phyloP scores from a whole-genome alignment of 495 filamentous ascomycete genomes.

The Penicillium odoratum region DNA sequence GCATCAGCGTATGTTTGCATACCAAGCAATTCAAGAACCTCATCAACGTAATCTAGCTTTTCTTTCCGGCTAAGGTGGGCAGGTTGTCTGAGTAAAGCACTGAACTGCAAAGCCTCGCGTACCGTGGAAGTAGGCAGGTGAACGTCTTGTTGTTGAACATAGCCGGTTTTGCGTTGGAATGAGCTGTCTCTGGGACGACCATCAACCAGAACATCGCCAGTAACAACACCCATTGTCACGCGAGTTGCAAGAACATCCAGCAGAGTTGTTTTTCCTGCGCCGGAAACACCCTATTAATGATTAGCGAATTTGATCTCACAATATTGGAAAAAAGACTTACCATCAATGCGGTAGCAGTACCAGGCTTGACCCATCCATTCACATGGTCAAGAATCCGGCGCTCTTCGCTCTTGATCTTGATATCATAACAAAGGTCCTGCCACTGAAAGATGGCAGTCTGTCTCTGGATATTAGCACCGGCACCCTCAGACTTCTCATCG shows the following conservation, averaged over 20 bases:
- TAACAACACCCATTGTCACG: slow-evolving; percentile 49
- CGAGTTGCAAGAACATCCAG: slow-evolving; percentile 60
- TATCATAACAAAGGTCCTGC: slow-evolving; percentile 69
- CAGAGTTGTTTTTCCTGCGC: slow-evolving; percentile 67
- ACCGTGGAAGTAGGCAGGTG: slow-evolving; percentile 85
- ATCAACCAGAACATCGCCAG: slow-evolving; percentile 54
- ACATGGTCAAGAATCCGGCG: slow-evolving; percentile 62
- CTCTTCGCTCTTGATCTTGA: slow-evolving; percentile 59
- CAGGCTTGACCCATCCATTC: slow-evolving; percentile 66
- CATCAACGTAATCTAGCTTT: slow-evolving; percentile 51
- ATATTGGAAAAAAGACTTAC: background rate
- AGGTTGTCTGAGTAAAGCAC: slow-evolving; percentile 81
- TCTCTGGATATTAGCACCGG: slow-evolving; percentile 24
- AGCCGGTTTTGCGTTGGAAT: slow-evolving; percentile 90
- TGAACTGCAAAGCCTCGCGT: slow-evolving; percentile 78
- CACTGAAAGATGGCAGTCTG: slow-evolving; percentile 68
- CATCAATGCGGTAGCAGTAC: slow-evolving; percentile 66
- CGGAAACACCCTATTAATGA: slow-evolving; percentile 46
- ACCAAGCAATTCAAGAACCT: slow-evolving; percentile 49
- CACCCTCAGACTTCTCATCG: slow-evolving; percentile 17
- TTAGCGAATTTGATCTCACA: background rate
- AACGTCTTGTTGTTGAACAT: slow-evolving; percentile 92
- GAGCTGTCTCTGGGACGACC: slow-evolving; percentile 59
- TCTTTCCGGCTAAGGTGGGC: slow-evolving; percentile 38
- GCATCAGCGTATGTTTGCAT: slow-evolving; percentile 48